Base-by-base conservation (phyloP, 805 yeast species). In the Zygotorulaspora danielsina region DNA sequence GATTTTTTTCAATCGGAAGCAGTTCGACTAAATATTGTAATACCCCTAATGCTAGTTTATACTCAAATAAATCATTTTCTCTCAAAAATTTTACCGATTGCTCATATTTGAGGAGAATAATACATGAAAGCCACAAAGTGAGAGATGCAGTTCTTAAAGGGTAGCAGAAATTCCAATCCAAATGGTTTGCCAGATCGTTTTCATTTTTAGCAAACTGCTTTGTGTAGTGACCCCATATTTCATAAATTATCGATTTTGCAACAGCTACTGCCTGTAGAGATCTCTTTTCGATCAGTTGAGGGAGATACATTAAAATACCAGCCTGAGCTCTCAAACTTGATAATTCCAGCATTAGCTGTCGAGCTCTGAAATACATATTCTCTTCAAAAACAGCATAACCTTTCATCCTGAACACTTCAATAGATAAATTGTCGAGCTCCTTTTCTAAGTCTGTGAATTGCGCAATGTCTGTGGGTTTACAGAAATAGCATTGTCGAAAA, bases 91-190 rank as follows among this genome's bases (percentile, higher is more conserved):
- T 3, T 16, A 24, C 7, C 3, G 36, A 32, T 16, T 31, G 29
- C 36, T 32, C 24, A 16, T 38, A 32, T 24, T 19, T 30, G 15
- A 19, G 32, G 4, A 38, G 31, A 10, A 38, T 31, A 16, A 32
- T 8, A 25, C 41, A 38, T 16, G 41, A 20, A 13, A 31, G 8
- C 15, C 35, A 38, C 11, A 38, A 18, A 3, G 41, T 38, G 8
- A 38, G 26, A 6, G 41, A 38, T 3, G 41, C 41, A 9, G 41
- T 38, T 9, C 36, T 32, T 11, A 38, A 16, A 12, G 41, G 41
- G 18, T 32, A 38, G 24, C 41, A 27, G 15, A 38, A 38, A 32
- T 38, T 38, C 41, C 41, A 38, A 32, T 38, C 41, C 16, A 38
- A 24, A 22, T 32, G 41, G 19, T 31, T 21, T 21, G 15, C 9